These are phyloP conservation scores for Xerocomellus dryophilus DNA, from an alignment of 768 basidiomycete species.

Conservation along the genomic window DNA sequence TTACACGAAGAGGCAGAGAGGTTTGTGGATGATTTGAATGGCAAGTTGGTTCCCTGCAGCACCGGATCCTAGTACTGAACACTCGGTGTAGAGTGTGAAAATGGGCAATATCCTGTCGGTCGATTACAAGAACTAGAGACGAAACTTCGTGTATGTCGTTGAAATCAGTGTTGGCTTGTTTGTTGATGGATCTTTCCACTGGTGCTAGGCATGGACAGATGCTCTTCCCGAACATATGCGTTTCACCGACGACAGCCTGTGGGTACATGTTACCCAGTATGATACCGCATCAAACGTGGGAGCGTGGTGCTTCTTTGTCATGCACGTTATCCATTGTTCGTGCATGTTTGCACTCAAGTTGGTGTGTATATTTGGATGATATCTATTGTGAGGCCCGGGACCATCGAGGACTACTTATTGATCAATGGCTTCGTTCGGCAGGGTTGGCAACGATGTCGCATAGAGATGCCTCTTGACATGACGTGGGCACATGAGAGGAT, in stretches of 20 bases:
- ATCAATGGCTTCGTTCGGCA: constrained; percentile 3
- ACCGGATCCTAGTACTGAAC: constrained; percentile 28
- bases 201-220: constrained; percentile 55
- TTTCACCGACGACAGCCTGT: constrained; percentile 66
- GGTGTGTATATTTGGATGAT: constrained; percentile 41
- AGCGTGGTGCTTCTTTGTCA: constrained; percentile 77
- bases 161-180: not conserved
- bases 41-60: constrained; percentile 32
- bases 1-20: constrained; percentile 62
- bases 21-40: constrained; percentile 49
- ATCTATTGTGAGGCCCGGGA: not conserved
- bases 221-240: constrained; percentile 69
- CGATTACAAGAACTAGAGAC: constrained; percentile 42
- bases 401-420: not conserved
- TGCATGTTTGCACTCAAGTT: constrained; percentile 60
- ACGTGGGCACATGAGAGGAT: constrained; percentile 40
- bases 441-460: constrained; percentile 34
- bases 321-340: constrained; percentile 72
- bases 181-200: constrained; percentile 9
- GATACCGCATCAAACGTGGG: constrained; percentile 76
- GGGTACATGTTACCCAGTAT: constrained; percentile 70
- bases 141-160: constrained; percentile 37
- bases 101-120: constrained; percentile 30
- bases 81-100: constrained; percentile 23
- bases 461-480: constrained; percentile 24